phyloP scores from a whole-genome alignment of 495 filamentous ascomycete genomes.

The Penicillium bialowiezense region DNA sequence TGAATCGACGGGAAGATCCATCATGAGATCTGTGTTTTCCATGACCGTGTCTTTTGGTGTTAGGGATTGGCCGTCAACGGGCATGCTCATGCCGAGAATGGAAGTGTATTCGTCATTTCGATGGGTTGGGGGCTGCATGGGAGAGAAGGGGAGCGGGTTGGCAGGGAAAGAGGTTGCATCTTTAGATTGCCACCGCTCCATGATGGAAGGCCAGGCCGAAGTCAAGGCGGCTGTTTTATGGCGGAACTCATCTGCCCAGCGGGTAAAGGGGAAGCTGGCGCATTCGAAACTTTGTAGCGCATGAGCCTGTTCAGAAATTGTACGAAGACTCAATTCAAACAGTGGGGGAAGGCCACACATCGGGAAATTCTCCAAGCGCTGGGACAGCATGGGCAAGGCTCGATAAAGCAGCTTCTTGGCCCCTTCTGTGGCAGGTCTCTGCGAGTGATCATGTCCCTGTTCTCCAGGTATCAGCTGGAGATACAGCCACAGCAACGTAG shows the following conservation, averaged over 20 bases:
- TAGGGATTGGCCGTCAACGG: conserved; percentile 35
- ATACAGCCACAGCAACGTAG: conserved; percentile 46
- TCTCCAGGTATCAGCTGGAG: conserved; percentile 35
- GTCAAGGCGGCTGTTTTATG: conserved; percentile 29
- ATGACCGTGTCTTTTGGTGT: conserved; percentile 37
- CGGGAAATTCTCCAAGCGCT: conserved; percentile 47
- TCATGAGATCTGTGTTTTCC: conserved; percentile 32
- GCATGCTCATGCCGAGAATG: conserved; percentile 38
- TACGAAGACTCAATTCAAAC: conserved; percentile 41
- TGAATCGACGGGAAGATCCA: conserved; percentile 13
- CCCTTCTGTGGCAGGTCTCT: conserved; percentile 40
- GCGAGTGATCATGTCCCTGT: conserved; percentile 31
- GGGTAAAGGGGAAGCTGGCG: conserved; percentile 36
- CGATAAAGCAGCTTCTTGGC: conserved; percentile 45
- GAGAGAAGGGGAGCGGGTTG: conserved; percentile 5
- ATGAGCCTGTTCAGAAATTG: conserved; percentile 41
- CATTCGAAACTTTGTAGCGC: conserved; percentile 29
- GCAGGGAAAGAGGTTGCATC: conserved; percentile 10
- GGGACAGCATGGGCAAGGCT: conserved; percentile 40
- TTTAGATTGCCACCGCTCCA: conserved; percentile 32
- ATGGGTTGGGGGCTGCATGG: conserved; percentile 3
- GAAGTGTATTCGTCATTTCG: conserved; percentile 23
- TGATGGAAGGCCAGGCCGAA: conserved; percentile 33
- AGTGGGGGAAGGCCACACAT: conserved; percentile 47
- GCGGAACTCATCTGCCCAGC: conserved; percentile 39